phyloP scores from a whole-genome alignment of 768 basidiomycete species.

The Lactarius sanguifluus region DNA sequence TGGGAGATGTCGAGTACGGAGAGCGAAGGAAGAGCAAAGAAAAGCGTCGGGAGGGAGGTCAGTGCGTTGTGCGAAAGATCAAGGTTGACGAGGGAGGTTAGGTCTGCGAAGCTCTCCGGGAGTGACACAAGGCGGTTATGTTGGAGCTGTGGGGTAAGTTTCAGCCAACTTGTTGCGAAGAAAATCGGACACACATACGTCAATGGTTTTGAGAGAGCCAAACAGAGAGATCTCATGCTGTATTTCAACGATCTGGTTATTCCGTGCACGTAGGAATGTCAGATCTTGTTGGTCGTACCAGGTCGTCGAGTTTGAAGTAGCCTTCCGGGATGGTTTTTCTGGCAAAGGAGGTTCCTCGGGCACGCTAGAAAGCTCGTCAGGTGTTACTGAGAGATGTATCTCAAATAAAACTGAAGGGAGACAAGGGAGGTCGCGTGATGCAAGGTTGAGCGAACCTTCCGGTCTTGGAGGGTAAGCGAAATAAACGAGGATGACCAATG shows the following conservation, averaged over 20 bases:
- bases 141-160: constrained; percentile 53
- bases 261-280: constrained; percentile 71
- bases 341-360: constrained; percentile 55
- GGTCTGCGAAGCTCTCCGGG: constrained; percentile 66
- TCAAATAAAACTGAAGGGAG: constrained; percentile 78
- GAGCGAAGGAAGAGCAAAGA: constrained; percentile 70
- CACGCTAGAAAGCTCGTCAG: constrained; percentile 66
- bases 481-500: constrained; percentile 20
- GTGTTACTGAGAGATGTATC: constrained; percentile 72
- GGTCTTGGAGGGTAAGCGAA: constrained; percentile 50
- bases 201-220: constrained; percentile 75
- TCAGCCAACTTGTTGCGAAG: constrained; percentile 13
- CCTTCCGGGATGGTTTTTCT: constrained; percentile 37
- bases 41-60: constrained; percentile 55
- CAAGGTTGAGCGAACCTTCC: constrained; percentile 72
- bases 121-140: constrained; percentile 65
- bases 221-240: constrained; percentile 84
- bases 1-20: constrained; percentile 68
- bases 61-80: constrained; percentile 77
- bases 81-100: constrained; percentile 61
- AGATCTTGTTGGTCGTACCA: constrained; percentile 85
- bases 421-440: constrained; percentile 69
- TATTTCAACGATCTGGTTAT: constrained; percentile 75
- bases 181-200: constrained; percentile 50
- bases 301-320: constrained; percentile 47